A percentile compares a stretch with the other conserved stretches of the same genome.
phyloP scores from a whole-genome alignment of 352 stramenopile genomes.

The Pelagophyceae sp. region DNA sequence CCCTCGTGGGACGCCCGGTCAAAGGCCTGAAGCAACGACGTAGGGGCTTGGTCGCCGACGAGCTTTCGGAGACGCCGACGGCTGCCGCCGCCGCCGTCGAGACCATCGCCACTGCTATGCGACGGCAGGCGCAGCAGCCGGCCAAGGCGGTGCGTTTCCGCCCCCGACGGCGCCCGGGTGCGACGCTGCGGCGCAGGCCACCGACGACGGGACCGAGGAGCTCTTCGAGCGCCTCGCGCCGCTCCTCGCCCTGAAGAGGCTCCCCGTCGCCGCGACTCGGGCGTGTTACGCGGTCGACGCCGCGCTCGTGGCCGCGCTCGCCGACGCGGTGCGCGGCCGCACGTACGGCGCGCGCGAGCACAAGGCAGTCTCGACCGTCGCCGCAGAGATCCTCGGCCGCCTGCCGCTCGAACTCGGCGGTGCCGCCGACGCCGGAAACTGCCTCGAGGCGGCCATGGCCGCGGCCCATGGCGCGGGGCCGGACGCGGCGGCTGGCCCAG shows the following conservation, averaged over 20 bases:
- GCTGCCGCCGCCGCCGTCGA: neutral
- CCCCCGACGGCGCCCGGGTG: no score
- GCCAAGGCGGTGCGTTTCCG: neutral
- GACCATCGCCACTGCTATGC: neutral
- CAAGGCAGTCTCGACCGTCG: neutral
- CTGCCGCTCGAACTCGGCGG: neutral
- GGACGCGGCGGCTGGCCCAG: no score
- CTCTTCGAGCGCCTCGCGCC: neutral
- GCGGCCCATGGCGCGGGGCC: neutral
- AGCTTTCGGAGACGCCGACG: neutral
- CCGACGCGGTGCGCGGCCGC: neutral
- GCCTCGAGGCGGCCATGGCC: neutral
- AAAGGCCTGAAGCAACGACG: no score
- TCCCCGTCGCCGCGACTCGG: neutral
- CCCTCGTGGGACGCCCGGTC: no score
- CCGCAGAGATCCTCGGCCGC: neutral
- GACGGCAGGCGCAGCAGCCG: neutral
- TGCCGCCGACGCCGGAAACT: neutral
- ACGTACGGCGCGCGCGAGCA: neutral
- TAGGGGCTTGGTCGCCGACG: neutral
- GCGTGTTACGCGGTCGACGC: neutral
- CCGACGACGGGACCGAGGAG: neutral
- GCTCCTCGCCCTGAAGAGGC: neutral
- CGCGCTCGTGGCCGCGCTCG: neutral
- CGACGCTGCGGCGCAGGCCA: neutral